These are phyloP conservation scores for Thoreauomyces humboldtii DNA, from an alignment of 192 early-diverging fungal species.

Conservation along the genomic window DNA sequence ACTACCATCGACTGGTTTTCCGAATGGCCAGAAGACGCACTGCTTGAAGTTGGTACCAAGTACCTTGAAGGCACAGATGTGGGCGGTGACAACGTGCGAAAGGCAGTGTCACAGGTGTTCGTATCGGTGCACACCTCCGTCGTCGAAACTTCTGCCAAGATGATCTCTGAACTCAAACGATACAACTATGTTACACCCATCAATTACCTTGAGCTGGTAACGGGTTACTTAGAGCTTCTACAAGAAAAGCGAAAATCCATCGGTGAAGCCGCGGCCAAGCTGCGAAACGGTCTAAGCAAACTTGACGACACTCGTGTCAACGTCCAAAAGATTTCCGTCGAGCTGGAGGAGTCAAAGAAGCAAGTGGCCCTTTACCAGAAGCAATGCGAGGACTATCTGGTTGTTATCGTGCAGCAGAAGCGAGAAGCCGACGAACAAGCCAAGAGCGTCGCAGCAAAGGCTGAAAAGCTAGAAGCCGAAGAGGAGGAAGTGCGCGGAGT, in stretches of 20 bases:
- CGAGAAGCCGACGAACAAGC: conserved; percentile 64
- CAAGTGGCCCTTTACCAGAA: conserved; percentile 62
- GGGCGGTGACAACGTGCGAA: conserved; percentile 43
- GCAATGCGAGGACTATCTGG: conserved; percentile 65
- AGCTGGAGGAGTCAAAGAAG: conserved; percentile 60
- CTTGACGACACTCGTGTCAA: conserved; percentile 56
- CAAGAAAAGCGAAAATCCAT: conserved; percentile 55
- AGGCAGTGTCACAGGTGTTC: conserved; percentile 50
- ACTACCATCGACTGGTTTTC: conserved; percentile 62
- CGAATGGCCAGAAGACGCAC: conserved; percentile 60
- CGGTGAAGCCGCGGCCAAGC: conserved; percentile 51
- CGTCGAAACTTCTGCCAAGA: conserved; percentile 48
- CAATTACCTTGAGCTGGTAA: conserved; percentile 60
- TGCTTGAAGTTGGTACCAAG: conserved; percentile 52
- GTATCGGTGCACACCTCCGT: conserved; percentile 59
- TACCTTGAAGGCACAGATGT: conserved; percentile 54
- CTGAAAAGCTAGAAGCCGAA: conserved; percentile 58
- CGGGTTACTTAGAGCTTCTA: conserved; percentile 51
- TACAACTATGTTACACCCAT: conserved; percentile 63
- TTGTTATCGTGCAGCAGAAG: conserved; percentile 66
- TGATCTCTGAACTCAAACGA: conserved; percentile 52
- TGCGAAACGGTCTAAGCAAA: conserved; percentile 59
- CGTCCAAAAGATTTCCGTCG: conserved; percentile 60
- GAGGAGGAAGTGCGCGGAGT: conserved; percentile 59
- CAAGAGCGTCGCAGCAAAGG: conserved; percentile 55